Conservation (phyloP, 208 protist species). For the Leishmania turanica region DNA sequence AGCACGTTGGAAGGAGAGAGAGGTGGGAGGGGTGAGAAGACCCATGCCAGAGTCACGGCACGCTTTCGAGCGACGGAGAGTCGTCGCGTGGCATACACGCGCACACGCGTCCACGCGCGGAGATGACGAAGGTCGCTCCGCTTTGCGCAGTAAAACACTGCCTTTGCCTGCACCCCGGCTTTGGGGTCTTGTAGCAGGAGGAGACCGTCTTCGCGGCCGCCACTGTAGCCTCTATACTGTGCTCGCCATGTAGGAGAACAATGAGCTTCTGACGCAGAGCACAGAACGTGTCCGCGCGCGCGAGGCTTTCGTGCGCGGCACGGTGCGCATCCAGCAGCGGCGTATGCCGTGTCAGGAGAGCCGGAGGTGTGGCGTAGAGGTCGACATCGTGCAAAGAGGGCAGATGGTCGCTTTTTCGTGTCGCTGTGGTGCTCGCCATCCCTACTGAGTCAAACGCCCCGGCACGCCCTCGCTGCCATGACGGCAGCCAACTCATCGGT, state of each 20-base stretch:
- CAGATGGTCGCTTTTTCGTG: constrained; percentile 27
- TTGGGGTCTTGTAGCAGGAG: constrained; percentile 34
- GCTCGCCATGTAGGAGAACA: constrained; percentile 41
- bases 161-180: constrained; percentile 40
- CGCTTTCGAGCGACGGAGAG: background rate
- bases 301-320: constrained; percentile 41
- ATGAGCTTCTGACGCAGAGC: constrained; percentile 42
- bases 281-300: constrained; percentile 41
- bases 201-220: constrained; percentile 39
- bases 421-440: background rate
- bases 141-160: constrained; percentile 40
- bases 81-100: background rate
- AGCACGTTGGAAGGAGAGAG: background rate
- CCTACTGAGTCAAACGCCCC: background rate
- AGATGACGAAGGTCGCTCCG: constrained; percentile 2
- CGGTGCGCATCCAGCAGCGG: constrained; percentile 38
- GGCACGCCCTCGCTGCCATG: background rate
- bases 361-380: constrained; percentile 42
- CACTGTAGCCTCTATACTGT: constrained; percentile 45
- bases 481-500: background rate
- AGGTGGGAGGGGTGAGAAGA: background rate
- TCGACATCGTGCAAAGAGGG: constrained; percentile 48
- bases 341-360: constrained; percentile 44
- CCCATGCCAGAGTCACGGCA: background rate
- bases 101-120: background rate